A percentile compares a stretch with the other conserved stretches of the same genome.
These are phyloP conservation scores for Xylaria sp. DNA, from an alignment of 2,329 filamentous ascomycete species.

Conservation along the genomic window DNA sequence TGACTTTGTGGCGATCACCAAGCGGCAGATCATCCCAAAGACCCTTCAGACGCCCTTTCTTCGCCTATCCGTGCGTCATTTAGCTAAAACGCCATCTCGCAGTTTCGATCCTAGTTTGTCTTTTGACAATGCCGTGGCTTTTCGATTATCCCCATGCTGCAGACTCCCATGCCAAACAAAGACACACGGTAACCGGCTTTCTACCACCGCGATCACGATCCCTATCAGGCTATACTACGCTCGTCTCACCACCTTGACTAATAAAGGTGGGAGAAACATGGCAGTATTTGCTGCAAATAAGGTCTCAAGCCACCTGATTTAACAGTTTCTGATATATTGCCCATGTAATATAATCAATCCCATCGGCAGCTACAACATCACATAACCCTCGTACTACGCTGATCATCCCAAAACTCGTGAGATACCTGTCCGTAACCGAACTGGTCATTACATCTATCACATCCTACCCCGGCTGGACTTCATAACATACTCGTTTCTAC, in stretches of 20 bases:
- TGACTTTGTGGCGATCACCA: slow-evolving; percentile 19
- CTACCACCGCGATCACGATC: slow-evolving; percentile 15
- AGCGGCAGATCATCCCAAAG: slow-evolving; percentile 5
- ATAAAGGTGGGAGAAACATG: slow-evolving; percentile 6
- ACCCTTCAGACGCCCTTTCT: not conserved
- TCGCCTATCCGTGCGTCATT: slow-evolving; percentile 16
- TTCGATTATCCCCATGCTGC: slow-evolving; percentile 4
- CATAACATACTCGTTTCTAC: not conserved
- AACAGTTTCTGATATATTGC: not conserved
- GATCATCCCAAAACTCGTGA: not conserved
- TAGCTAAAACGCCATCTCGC: slow-evolving; percentile 7
- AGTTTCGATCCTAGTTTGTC: not conserved
- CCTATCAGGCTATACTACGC: not conserved
- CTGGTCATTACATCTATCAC: slow-evolving; percentile 2
- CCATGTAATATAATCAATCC: not conserved
- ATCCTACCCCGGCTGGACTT: not conserved
- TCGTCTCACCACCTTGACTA: slow-evolving; percentile 1
- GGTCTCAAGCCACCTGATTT: slow-evolving; percentile 12
- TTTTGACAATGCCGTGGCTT: slow-evolving; percentile 13
- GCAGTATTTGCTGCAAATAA: not conserved
- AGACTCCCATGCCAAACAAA: slow-evolving; percentile 4
- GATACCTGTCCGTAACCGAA: not conserved
- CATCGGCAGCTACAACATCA: slow-evolving; percentile 6
- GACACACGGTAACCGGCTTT: slow-evolving; percentile 4
- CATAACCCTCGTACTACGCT: slow-evolving; percentile 1